Conservation (phyloP, 176 grass and related monocot species). For the Puya raimondii region DNA sequence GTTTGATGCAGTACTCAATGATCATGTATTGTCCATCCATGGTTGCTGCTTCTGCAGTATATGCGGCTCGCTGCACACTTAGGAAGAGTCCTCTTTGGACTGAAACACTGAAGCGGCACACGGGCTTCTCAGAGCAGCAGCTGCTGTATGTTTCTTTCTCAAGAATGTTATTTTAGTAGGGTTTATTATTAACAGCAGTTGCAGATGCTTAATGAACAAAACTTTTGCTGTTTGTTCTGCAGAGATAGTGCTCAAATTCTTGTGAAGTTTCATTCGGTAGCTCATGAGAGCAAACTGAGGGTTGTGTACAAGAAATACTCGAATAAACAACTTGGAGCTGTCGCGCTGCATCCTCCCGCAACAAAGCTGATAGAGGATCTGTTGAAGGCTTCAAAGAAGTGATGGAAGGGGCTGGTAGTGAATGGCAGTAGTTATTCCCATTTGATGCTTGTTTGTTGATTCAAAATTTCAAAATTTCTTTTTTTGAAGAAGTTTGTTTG, state of each 20-base stretch:
- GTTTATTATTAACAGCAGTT: not conserved
- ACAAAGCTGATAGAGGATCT: slow-evolving; percentile 16
- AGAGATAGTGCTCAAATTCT: slow-evolving; percentile 49
- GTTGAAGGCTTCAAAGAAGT: not conserved
- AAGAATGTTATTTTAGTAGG: not conserved
- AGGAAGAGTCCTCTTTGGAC: slow-evolving; percentile 67
- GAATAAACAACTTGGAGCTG: slow-evolving; percentile 43
- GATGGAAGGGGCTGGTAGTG: not conserved
- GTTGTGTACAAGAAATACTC: slow-evolving; percentile 82
- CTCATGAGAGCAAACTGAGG: slow-evolving; percentile 52
- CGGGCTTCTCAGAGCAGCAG: slow-evolving; percentile 31
- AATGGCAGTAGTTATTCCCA: no score
- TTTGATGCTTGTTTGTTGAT: no score
- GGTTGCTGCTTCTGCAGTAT: slow-evolving; percentile 47
- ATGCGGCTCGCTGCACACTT: slow-evolving; percentile 50
- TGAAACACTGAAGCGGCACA: slow-evolving; percentile 43
- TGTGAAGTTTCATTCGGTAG: slow-evolving; percentile 41
- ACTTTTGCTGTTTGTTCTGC: slow-evolving; percentile 3
- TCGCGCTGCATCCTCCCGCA: slow-evolving; percentile 46
- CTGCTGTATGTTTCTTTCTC: slow-evolving; percentile 30
- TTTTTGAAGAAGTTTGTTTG: no score
- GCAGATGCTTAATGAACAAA: not conserved
- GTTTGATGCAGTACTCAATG: slow-evolving; percentile 40
- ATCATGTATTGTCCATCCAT: slow-evolving; percentile 31
- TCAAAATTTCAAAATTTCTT: no score